Base-by-base conservation (phyloP, 2,329 filamentous ascomycete genomes). In the Trichophyton schoenleinii region DNA sequence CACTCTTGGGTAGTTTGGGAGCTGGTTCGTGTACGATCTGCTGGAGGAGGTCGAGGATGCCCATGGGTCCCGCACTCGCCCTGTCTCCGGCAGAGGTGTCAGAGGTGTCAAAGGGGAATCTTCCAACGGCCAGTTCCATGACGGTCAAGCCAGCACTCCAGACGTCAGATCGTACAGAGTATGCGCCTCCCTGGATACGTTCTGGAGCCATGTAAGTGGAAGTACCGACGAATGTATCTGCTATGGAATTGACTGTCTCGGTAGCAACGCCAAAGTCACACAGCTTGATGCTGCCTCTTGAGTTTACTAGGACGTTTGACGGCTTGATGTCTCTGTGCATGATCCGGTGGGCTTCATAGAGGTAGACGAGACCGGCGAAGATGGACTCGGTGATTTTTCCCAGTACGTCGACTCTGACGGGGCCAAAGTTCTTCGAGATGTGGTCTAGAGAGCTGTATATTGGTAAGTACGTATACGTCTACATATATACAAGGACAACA, bases 241-340 rank as follows among this genome's bases (percentile, higher is more conserved):
- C 94, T 66, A 99, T 91, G 3, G 94, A 97, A 77, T 97, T 97
- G 73, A 97, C 91, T 15, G 96, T 83, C 75, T 99, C 94, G 67
- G 91, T 94, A 3, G 92, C 96, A n/a, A 99, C 94, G 68, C 94
- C 94, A 72, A 99, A 99, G 74, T 99, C 94, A 76, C 92, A 97
- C 4, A 99, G 83, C 77, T 99, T 99, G 80, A 99, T 97, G 67
- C 87, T 85, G 11, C 94, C 94, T 61, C 87, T 84, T 18, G 91
- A 96, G 79, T 97, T 97, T 70, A 97, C 89, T 28, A 99, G 80
- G 62, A 99, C 91, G 72, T 99, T 99, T 52, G 94, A 97, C 0
- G 94, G 94, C 71, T 99, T 99, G 78, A 99, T 95, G 73, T 99
- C 94, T 75, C 94, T 86, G 74, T 99, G 94, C 91, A 99, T 97